Base-by-base conservation (phyloP, 108 stramenopile genomes). In the Nitzschia sp. region DNA sequence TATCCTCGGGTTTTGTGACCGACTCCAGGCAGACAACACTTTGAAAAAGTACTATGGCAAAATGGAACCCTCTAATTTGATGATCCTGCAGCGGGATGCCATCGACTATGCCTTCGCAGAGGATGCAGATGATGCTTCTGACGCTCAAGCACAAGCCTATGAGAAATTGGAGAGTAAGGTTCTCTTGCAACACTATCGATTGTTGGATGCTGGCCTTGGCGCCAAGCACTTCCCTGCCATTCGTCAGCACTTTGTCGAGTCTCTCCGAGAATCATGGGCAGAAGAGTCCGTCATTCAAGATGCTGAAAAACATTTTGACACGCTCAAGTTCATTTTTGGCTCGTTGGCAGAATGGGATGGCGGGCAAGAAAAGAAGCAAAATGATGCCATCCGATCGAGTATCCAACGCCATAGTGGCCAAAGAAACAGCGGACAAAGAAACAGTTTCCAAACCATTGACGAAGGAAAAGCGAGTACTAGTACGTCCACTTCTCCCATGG, bases 251-350 rank as follows among this genome's bases (percentile, higher is more conserved):
- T 54, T 54, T 54, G 53, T 54, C 20, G 53, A 17, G 22, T 20
- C 53, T 2, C 22, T 54, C 11, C 53, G 53, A 54, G 20, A 54
- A 22, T 54, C 53, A 24, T 54, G 53, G 53, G 53, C 22, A 2
- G 53, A 54, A 17, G 53, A 54, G 25, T 20, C 20, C 2, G 20
- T 54, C 20, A 54, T 22, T 22, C 22, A 54, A 54, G 22, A 24
- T 24, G 53, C 53, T 54, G 53, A 12, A 20, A 54, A 54, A 24
- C 53, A 54, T 24, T 21, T 54, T 12, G 11, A 54, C 2, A 6
- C 20, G 3, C 29, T 34, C 19, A 50, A 17, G 19, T 19, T n/a
- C 53, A 22, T 24, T 24, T 24, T 54, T 24, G n/a, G 20, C 29
- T 34, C 29, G 3, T 34, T 34, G 29, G 29, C 29, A 34, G 29